These are phyloP conservation scores for Mucor racemosus DNA, from an alignment of 371 early-diverging fungal genomes.

Conservation along the genomic window DNA sequence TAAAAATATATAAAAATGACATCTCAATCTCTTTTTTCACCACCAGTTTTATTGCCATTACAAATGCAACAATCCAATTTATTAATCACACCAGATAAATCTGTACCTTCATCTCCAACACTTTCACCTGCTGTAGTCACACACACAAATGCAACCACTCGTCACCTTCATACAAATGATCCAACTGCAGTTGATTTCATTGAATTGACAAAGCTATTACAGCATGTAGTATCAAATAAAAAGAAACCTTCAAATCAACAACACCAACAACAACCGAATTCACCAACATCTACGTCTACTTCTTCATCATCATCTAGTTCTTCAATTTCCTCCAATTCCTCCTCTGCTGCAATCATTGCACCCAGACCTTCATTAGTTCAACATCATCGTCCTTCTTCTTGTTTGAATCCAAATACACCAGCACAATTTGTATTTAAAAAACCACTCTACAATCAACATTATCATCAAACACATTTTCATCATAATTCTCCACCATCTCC, in stretches of 20 bases:
- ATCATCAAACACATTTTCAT: conserved; percentile 47
- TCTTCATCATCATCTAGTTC: conserved; percentile 9
- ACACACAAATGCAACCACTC: conserved; percentile 35
- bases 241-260: neutral
- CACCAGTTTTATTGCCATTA: neutral
- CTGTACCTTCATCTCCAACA: conserved; percentile 34
- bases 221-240: conserved; percentile 26
- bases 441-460: conserved; percentile 41
- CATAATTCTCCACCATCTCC: conserved; percentile 18
- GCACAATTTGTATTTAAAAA: conserved; percentile 46
- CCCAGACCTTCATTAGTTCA: neutral
- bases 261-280: conserved; percentile 2
- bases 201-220: conserved; percentile 34
- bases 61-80: neutral
- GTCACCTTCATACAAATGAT: conserved; percentile 37
- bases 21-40: neutral
- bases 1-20: neutral
- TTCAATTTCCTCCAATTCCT: neutral
- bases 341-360: neutral
- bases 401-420: conserved; percentile 20
- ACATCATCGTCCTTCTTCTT: conserved; percentile 9
- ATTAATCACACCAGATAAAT: conserved; percentile 37
- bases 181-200: conserved; percentile 26
- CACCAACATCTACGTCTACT: conserved; percentile 6
- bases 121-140: conserved; percentile 36